phyloP scores from a whole-genome alignment of 208 protist species.

The Crithidia acanthocephali region DNA sequence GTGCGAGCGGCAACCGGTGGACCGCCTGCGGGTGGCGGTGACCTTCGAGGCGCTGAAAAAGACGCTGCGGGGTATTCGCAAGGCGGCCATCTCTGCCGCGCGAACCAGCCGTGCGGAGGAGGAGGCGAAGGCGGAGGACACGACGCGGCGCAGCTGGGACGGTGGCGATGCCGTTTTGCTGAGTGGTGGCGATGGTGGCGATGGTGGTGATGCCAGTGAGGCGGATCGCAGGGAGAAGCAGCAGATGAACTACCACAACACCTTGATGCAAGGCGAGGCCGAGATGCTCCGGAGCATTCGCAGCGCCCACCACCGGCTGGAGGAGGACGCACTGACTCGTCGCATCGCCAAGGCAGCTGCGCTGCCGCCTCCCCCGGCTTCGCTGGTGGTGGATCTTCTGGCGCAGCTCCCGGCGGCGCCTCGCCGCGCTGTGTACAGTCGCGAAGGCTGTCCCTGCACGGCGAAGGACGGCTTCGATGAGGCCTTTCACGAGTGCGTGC shows the following conservation, averaged over 20 bases:
- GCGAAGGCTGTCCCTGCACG: slow-evolving; percentile 45
- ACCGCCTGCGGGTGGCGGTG: neutral
- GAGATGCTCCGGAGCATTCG: neutral
- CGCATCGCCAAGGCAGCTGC: slow-evolving; percentile 17
- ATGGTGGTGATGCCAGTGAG: no score
- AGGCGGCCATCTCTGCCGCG: neutral
- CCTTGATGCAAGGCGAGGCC: neutral
- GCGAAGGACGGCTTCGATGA: slow-evolving; percentile 47
- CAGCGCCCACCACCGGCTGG: neutral
- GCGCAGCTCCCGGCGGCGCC: slow-evolving; percentile 24
- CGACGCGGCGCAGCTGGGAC: no score
- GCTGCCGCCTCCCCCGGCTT: slow-evolving; percentile 9
- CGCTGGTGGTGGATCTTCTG: slow-evolving; percentile 19
- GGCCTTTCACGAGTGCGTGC: slow-evolving; percentile 34
- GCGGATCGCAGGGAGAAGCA: no score
- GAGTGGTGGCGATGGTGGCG: no score
- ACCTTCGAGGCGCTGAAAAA: neutral
- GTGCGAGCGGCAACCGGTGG: neutral
- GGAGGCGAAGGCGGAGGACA: neutral
- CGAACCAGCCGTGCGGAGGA: neutral
- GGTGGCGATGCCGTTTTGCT: no score
- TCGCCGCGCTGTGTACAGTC: slow-evolving; percentile 60
- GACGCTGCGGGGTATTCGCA: neutral
- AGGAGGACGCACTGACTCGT: neutral
- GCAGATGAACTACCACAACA: neutral